Conservation (phyloP, 345 rosid genomes). For the Angophora floribunda region DNA sequence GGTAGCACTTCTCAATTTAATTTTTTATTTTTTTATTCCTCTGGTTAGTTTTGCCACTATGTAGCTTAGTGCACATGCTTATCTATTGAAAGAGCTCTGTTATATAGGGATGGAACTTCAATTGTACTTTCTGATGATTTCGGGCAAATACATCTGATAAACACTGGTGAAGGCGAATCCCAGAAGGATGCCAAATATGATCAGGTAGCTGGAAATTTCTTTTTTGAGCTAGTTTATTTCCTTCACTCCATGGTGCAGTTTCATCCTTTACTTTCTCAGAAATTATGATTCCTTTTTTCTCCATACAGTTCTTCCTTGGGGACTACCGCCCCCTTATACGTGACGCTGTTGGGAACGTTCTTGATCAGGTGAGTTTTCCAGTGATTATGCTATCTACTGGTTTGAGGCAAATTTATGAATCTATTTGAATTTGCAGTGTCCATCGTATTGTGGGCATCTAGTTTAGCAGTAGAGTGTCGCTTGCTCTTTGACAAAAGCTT, state of each 20-base stretch:
- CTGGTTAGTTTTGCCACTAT: neutral
- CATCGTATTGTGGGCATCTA: neutral
- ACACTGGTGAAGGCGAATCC: slow-evolving; percentile 97
- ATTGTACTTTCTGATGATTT: slow-evolving; percentile 99
- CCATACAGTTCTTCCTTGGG: slow-evolving; percentile 90
- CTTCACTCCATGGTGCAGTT: neutral
- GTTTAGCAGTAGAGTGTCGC: neutral
- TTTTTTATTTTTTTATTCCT: neutral
- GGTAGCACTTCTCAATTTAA: neutral
- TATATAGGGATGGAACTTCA: slow-evolving; percentile 89
- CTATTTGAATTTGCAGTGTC: neutral
- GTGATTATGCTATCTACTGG: neutral
- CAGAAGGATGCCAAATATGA: slow-evolving; percentile 92
- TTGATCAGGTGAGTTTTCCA: slow-evolving; percentile 76
- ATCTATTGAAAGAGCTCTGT: neutral
- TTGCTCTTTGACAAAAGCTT: neutral
- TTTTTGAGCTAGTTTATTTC: neutral
- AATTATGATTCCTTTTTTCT: slow-evolving; percentile 4
- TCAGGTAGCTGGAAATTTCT: slow-evolving; percentile 45
- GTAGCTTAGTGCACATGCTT: neutral
- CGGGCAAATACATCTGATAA: slow-evolving; percentile 90
- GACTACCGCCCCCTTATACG: slow-evolving; percentile 95
- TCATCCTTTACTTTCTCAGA: neutral
- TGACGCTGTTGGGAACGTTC: slow-evolving; percentile 74
- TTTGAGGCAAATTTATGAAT: neutral